Evolutionary conservation across 1,284 basidiomycete species (phyloP), one percentile per base, ranked within the genome.

Genomic region (Malassezia sympodialis): DNA sequence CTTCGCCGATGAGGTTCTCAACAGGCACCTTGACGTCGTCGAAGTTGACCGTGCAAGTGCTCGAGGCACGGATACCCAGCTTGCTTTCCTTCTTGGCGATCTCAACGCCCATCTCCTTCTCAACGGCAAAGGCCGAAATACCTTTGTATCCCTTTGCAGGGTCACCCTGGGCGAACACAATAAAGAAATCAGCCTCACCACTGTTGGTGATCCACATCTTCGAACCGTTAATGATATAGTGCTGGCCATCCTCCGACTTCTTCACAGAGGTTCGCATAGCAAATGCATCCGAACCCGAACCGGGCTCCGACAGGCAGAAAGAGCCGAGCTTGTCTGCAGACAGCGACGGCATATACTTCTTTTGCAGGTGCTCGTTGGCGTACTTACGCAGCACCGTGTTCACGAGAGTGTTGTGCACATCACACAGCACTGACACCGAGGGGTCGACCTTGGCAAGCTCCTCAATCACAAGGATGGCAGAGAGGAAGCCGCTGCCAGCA

Each of bases 151-250:
- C 93, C 76, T 91, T 90, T 65, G 82, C 86, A 0, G 89, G 86
- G 77, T 96, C 90, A 40, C 88, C 87, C 67, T 90, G 96, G 54
- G 94, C 94, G 65, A 98, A 98, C 47, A 98, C 79, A 44, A 82
- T 77, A 76, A 82, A 82, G 60, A 96, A 82, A 53, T 90, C 90
- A 5, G 94, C 94, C 77, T 99, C 93, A 60, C 84, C 84, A 7
- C 89, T 90, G 79, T 98, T 99, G 44, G 94, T 96, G 69, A 99
- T 98, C 93, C 93, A 98, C 90, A 96, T 93, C 81, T 99, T 99
- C 63, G 87, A 88, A 32, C 93, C 93, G 69, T 91, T 93, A 59
- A 96, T 76, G 28, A 89, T 79, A 80, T 85, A 96, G 41, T 56
- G 54, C 65, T 77, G 77, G 49, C 79, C 78, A 64, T 87, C 77